phyloP scores from a whole-genome alignment of 805 yeast species.

The Candida railenensis region DNA sequence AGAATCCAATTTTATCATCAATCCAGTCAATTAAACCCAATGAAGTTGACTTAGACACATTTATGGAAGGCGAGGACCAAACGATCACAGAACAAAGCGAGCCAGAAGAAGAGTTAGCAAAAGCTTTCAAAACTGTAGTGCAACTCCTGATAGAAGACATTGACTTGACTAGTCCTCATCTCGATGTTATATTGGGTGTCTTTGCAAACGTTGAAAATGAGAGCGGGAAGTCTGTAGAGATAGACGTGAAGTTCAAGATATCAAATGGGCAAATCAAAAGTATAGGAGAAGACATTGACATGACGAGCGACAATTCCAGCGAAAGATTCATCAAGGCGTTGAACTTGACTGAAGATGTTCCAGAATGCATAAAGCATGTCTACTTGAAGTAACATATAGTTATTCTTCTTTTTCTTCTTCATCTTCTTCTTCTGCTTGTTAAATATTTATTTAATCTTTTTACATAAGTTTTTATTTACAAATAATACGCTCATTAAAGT shows the following conservation, averaged over 20 bases:
- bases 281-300: conserved; percentile 15
- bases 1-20: conserved; percentile 18
- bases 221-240: conserved; percentile 1
- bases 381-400: conserved; percentile 4
- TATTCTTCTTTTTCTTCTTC: background rate
- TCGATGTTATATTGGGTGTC: background rate
- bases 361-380: conserved; percentile 18
- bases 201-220: background rate
- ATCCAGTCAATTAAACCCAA: conserved; percentile 13
- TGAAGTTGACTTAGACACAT: conserved; percentile 1
- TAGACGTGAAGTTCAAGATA: conserved; percentile 23
- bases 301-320: conserved; percentile 15
- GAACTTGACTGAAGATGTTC: conserved; percentile 31
- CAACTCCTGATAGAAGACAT: conserved; percentile 20
- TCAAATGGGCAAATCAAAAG: conserved; percentile 26
- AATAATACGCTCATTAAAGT: conserved; percentile 41
- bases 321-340: conserved; percentile 24
- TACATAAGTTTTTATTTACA: conserved; percentile 8
- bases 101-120: conserved; percentile 3
- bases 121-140: conserved; percentile 3
- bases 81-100: conserved; percentile 24
- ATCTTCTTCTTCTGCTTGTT: background rate
- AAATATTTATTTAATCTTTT: conserved; percentile 3
- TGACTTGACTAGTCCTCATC: conserved; percentile 11
- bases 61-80: conserved; percentile 10